phyloP scores from a whole-genome alignment of 2,329 filamentous ascomycete genomes.

The Arthrinium phaeospermum region DNA sequence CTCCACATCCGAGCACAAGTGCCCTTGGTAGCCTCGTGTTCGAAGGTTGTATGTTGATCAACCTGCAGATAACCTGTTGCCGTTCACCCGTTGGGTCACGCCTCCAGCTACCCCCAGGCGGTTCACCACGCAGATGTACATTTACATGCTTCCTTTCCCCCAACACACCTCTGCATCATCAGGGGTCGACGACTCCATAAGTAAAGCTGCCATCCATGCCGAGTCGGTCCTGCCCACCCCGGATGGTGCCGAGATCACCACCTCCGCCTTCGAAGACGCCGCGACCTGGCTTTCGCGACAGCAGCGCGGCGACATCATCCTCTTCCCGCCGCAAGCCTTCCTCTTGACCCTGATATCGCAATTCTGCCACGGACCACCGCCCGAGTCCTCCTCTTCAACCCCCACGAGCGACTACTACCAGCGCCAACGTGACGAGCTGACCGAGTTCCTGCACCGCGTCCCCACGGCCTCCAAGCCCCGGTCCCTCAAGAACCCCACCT shows the following conservation, averaged over 20 bases:
- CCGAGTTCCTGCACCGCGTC: slow-evolving; percentile 55
- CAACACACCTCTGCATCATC: slow-evolving; percentile 27
- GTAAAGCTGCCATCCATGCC: slow-evolving; percentile 44
- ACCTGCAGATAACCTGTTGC: slow-evolving; percentile 65
- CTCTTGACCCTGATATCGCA: slow-evolving; percentile 65
- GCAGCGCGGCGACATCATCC: slow-evolving; percentile 69
- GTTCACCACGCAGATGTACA: slow-evolving; percentile 96
- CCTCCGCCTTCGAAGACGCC: slow-evolving; percentile 77
- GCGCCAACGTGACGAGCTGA: slow-evolving; percentile 57
- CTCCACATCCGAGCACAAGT: neutral
- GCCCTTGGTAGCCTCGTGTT: neutral
- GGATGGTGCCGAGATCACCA: slow-evolving; percentile 73
- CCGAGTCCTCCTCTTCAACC: slow-evolving; percentile 20
- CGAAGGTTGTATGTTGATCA: neutral
- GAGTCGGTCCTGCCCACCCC: slow-evolving; percentile 71
- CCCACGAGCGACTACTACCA: slow-evolving; percentile 43
- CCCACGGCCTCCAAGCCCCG: slow-evolving; percentile 49
- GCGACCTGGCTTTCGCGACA: slow-evolving; percentile 72
- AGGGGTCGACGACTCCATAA: slow-evolving; percentile 30
- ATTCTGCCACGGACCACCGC: slow-evolving; percentile 51
- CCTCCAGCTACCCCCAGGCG: slow-evolving; percentile 73
- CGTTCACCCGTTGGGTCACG: slow-evolving; percentile 93
- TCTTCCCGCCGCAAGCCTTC: slow-evolving; percentile 91
- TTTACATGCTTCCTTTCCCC: slow-evolving; percentile 81
- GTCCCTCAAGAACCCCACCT: slow-evolving; percentile 47